Evolutionary conservation across 148 eudicot genomes (phyloP).

Genomic region (Rhododendron molle): DNA sequence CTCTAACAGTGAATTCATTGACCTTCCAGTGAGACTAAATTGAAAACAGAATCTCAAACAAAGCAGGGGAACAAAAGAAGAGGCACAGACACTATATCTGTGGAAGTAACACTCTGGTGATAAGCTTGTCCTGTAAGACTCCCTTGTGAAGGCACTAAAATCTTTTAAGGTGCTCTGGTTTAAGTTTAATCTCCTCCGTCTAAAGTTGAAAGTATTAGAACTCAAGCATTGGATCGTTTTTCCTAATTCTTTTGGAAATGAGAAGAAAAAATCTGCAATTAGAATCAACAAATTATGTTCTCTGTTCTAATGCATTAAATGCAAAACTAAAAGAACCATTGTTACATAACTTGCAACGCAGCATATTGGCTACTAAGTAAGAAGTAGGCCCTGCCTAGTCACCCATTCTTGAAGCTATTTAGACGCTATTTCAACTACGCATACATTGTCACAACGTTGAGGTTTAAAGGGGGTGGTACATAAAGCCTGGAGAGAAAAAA

Average conservation of each 20-base stretch:
- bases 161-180: background rate
- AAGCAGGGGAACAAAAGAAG: background rate
- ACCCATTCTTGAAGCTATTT: background rate
- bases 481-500: background rate
- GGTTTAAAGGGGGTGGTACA: background rate
- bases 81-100: background rate
- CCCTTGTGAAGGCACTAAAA: background rate
- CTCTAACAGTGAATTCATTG: background rate
- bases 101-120: background rate
- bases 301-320: background rate
- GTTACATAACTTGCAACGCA: background rate
- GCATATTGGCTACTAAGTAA: background rate
- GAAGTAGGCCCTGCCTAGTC: background rate
- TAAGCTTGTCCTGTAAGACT: constrained; percentile 1
- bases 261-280: background rate
- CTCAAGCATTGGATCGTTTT: background rate
- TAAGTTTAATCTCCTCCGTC: background rate
- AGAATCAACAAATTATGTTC: background rate
- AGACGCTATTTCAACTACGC: background rate
- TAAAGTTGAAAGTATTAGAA: background rate
- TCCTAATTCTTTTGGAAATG: background rate
- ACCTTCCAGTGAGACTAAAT: background rate
- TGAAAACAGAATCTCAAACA: background rate
- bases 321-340: background rate
- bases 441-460: background rate